Evolutionary conservation across 129 eudicot genomes (phyloP).

Genomic region (Flaveria ramosissima): DNA sequence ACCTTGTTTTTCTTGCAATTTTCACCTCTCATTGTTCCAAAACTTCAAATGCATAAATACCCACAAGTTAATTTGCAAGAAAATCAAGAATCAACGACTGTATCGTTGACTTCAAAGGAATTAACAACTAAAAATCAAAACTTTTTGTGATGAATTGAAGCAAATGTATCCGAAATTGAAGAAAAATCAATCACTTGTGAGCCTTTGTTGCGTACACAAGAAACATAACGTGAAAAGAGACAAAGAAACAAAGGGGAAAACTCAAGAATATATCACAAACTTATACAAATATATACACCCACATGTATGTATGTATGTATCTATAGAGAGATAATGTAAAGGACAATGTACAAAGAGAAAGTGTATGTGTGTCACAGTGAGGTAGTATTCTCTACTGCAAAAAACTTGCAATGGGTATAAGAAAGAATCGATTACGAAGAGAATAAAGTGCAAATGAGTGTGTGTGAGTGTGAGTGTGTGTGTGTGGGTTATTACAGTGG

Average conservation of each 20-base stretch:
- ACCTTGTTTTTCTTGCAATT: slow-evolving; percentile 88
- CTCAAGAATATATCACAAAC: slow-evolving; percentile 24
- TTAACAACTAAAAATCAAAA: background rate
- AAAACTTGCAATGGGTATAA: slow-evolving; percentile 18
- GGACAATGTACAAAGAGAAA: slow-evolving; percentile 20
- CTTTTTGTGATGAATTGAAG: slow-evolving; percentile 15
- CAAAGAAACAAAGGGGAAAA: slow-evolving; percentile 24
- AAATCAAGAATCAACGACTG: background rate
- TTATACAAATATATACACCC: slow-evolving; percentile 4
- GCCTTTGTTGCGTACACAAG: slow-evolving; percentile 28
- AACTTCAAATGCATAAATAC: slow-evolving; percentile 42
- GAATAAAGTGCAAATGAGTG: slow-evolving; percentile 19
- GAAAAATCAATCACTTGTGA: slow-evolving; percentile 4
- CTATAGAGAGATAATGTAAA: background rate
- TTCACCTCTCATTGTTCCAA: slow-evolving; percentile 72
- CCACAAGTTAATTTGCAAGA: slow-evolving; percentile 26
- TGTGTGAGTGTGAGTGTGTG: background rate
- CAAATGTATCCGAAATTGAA: background rate
- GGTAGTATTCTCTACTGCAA: slow-evolving; percentile 19
- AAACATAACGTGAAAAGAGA: slow-evolving; percentile 34
- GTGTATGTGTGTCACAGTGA: slow-evolving; percentile 24
- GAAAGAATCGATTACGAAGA: slow-evolving; percentile 26
- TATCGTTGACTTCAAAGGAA: background rate
- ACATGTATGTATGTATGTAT: background rate
- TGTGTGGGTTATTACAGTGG: background rate